Evolutionary conservation across 1,284 basidiomycete genomes (phyloP).

Genomic region (Hemileia vastatrix): DNA sequence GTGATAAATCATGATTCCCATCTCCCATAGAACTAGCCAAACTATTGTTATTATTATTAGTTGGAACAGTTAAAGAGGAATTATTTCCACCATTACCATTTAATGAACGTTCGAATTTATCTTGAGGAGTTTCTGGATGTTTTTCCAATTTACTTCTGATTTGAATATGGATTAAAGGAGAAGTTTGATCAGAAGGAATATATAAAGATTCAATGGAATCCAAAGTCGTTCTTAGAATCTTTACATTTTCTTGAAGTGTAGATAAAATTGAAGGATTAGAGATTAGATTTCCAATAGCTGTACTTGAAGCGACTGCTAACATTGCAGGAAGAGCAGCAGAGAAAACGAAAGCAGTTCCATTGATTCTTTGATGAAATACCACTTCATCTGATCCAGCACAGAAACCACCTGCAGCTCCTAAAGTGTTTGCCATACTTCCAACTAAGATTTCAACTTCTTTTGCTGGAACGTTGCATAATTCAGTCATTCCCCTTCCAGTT

Average conservation of each 20-base stretch:
- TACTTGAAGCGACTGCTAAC: not conserved
- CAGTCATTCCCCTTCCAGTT: slow-evolving; percentile 39
- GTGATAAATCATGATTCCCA: too few species aligned
- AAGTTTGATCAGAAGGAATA: slow-evolving; percentile 73
- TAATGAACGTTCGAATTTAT: too few species aligned
- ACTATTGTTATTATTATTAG: too few species aligned
- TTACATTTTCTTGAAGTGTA: slow-evolving; percentile 69
- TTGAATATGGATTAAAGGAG: slow-evolving; percentile 78
- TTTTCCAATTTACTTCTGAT: too few species aligned
- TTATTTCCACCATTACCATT: too few species aligned
- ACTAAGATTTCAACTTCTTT: slow-evolving; percentile 40
- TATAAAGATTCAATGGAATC: slow-evolving; percentile 64
- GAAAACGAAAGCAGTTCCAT: slow-evolving; percentile 40
- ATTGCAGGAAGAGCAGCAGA: slow-evolving; percentile 28
- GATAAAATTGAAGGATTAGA: slow-evolving; percentile 60
- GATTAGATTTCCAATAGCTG: slow-evolving; percentile 2
- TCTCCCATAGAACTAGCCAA: too few species aligned
- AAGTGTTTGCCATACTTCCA: slow-evolving; percentile 40
- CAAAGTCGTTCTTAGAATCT: slow-evolving; percentile 62
- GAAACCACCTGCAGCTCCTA: slow-evolving; percentile 40
- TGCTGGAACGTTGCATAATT: slow-evolving; percentile 35
- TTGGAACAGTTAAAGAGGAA: too few species aligned
- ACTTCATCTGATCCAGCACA: slow-evolving; percentile 39
- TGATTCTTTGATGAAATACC: slow-evolving; percentile 43
- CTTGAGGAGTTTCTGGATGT: too few species aligned